Base-by-base conservation (phyloP, 805 yeast genomes). In the Wickerhamomyces mucosus region DNA sequence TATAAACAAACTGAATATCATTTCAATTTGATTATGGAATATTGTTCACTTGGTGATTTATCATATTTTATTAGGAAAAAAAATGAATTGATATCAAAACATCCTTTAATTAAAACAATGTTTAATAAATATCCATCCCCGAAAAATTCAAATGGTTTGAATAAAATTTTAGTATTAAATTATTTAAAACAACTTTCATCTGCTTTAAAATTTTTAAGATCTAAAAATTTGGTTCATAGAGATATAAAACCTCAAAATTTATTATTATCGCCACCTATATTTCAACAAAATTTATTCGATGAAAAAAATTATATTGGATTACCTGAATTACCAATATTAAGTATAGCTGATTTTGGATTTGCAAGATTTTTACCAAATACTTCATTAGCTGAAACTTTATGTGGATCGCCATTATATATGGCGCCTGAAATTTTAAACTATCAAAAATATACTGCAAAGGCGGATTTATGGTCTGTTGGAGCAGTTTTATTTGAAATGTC, bases 321-420 rank as follows among this genome's bases (percentile, higher is more conserved):
- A 36, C 81, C 89, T 76, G 94, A 84, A 45, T 63, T 92, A 39
- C 98, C 98, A 1, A 70, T 88, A 8, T 65, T 92, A 40, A 89
- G 89, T 55, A 77, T 92, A 38, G 98, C 98, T 10, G 98, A 92
- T 60, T 92, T 92, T 58, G 98, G 98, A 1, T 92, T 92, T 61
- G 98, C 98, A 5, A 68, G 97, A 39, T 83, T 88, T 51, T 65
- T 92, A 46, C 98, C 98, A 6, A 76, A 82, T 30, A 81, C 96
- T 2, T 78, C 95, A 2, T 67, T 92, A 72, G 97, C 97, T 2
- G 98, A 92, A 53, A 92, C 98, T 2, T 63, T 92, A 43, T 92
- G 98, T 65, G 98, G 98, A 1, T 84, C 95, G 9, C 98, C 98
- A 4, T 67, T 92, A 27, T 92, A 92, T 58, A 92, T 92, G 98